These are phyloP conservation scores for Diplogelasinospora grovesii DNA, from an alignment of 495 filamentous ascomycete genomes.

Conservation along the genomic window DNA sequence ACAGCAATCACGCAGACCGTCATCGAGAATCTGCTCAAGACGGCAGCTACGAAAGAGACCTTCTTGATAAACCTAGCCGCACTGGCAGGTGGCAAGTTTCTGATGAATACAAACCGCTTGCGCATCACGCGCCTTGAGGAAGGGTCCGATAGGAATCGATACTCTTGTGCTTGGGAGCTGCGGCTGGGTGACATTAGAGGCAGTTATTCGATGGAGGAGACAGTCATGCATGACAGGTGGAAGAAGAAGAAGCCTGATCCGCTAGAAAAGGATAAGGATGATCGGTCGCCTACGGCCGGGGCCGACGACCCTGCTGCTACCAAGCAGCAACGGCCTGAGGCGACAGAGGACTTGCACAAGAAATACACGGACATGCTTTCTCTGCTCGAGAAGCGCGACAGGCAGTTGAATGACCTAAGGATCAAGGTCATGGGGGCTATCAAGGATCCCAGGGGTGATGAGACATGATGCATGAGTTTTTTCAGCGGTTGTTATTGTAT, in stretches of 20 bases:
- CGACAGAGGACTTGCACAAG: slow-evolving; percentile 17
- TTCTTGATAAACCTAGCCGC: slow-evolving; percentile 50
- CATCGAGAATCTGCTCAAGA: slow-evolving; percentile 35
- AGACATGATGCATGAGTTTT: too few species aligned
- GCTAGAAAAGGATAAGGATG: background rate
- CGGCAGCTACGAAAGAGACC: slow-evolving; percentile 36
- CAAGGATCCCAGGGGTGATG: too few species aligned
- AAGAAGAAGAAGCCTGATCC: slow-evolving; percentile 15
- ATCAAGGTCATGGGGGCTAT: background rate
- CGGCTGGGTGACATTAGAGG: slow-evolving; percentile 38
- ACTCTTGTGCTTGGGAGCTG: slow-evolving; percentile 41
- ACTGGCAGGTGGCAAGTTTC: slow-evolving; percentile 38
- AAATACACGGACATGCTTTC: slow-evolving; percentile 26
- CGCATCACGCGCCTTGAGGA: slow-evolving; percentile 34
- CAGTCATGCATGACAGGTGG: slow-evolving; percentile 32
- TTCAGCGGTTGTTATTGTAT: too few species aligned
- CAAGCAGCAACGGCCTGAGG: background rate
- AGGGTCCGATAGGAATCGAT: slow-evolving; percentile 29
- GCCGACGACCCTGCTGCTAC: background rate
- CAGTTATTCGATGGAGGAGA: slow-evolving; percentile 41
- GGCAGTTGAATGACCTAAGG: slow-evolving; percentile 14
- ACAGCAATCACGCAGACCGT: slow-evolving; percentile 38
- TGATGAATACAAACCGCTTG: slow-evolving; percentile 31
- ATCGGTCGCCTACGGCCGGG: background rate
- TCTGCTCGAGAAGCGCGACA: slow-evolving; percentile 16